Evolutionary conservation across 106 monocot species (phyloP), one percentile per base, ranked within the genome.

Genomic region (Hemerocallis citrina): DNA sequence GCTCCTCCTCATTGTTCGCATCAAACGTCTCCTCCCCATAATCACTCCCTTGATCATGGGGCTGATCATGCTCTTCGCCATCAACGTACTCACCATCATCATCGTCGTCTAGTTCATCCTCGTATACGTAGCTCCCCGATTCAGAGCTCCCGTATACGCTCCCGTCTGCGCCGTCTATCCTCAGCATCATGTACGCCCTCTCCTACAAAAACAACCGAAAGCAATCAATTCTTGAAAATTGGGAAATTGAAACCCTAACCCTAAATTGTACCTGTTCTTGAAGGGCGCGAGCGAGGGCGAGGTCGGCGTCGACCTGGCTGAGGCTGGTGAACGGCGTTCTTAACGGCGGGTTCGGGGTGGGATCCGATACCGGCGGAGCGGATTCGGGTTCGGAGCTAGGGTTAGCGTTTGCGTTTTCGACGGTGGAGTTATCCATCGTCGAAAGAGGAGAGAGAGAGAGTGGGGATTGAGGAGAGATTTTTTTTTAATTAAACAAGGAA

Each of bases 181-280:
- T n/a, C n/a, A n/a, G n/a, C n/a, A n/a, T n/a, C n/a, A n/a, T n/a
- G n/a, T n/a, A n/a, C n/a, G n/a, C n/a, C n/a, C n/a, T n/a, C n/a
- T n/a, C n/a, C n/a, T n/a, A n/a, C 74, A 71, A 85, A 93, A 57
- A 88, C 92, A 66, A 84, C 67, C 69, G 88, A 88, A 88, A 88
- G 77, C 31, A 42, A 37, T 23, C 16, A 64, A 61, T 14, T 43
- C 36, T 10, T n/a, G 15, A 45, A 45, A 30, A 27, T 20, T 37
- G 22, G 6, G 1, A 11, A 68, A 16, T 55, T 10, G 61, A 32
- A 63, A 28, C 28, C 56, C 62, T 62, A 31, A 16, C 27, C 50
- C 22, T 37, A 31, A 11, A 2, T 7, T 10, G 3, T 51, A 79
- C 92, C 92, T 93, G 92, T 40, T 93, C 88, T 52, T 93, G 92